A percentile compares a stretch with the other conserved stretches of the same genome.
These are phyloP conservation scores for Leccinum boreale DNA, from an alignment of 768 basidiomycete species.

Conservation along the genomic window DNA sequence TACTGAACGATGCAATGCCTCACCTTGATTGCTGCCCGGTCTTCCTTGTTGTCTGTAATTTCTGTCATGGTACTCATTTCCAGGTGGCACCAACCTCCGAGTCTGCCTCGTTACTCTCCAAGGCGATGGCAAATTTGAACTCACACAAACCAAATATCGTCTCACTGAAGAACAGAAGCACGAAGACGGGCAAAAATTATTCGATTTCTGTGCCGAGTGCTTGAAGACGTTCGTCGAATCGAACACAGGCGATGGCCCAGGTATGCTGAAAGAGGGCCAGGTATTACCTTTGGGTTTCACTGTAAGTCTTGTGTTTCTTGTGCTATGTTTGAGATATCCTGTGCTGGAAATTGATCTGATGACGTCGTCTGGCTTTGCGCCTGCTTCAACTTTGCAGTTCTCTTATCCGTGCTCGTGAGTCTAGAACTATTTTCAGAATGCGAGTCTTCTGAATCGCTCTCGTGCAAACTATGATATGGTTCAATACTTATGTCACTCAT, in stretches of 20 bases:
- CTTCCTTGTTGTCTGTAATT: neutral
- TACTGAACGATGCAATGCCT: neutral
- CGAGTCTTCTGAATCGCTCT: neutral
- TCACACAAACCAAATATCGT: constrained; percentile 96
- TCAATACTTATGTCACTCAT: neutral
- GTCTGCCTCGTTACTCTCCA: constrained; percentile 93
- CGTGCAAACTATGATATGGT: neutral
- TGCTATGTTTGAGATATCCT: neutral
- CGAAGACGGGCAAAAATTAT: constrained; percentile 90
- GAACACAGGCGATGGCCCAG: constrained; percentile 52
- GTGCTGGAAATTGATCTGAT: neutral
- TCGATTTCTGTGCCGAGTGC: constrained; percentile 97
- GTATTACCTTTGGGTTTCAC: constrained; percentile 89
- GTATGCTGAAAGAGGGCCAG: constrained; percentile 49
- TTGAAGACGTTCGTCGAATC: constrained; percentile 84
- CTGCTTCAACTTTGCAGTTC: constrained; percentile 52
- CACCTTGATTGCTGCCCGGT: neutral
- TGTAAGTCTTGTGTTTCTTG: constrained; percentile 45
- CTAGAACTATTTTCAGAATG: neutral
- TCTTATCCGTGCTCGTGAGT: constrained; percentile 92
- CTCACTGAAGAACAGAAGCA: constrained; percentile 98
- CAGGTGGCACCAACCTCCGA: constrained; percentile 95
- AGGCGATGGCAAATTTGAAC: constrained; percentile 94
- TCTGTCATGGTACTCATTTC: neutral
- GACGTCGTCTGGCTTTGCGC: neutral